Base-by-base conservation (phyloP, 2,329 filamentous ascomycete species). In the Neopestalotiopsis rosae region DNA sequence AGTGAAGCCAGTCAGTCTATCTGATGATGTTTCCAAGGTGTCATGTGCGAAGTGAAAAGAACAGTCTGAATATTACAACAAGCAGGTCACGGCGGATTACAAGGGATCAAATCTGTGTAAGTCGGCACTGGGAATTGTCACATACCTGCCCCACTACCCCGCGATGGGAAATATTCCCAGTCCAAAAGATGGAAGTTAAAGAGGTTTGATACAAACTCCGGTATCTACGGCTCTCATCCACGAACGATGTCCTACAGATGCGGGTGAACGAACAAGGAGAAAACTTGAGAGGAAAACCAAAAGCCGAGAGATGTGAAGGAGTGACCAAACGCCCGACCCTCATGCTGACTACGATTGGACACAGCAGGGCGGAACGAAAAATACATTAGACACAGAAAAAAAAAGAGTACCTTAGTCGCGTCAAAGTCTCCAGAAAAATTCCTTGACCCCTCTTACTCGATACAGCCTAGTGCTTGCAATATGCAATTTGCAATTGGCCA, bases 381-480 rank as follows among this genome's bases (percentile, higher is more conserved):
- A 45, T 38, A 28, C 24, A 28, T 28, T 28, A 38, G 34, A 38
- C 34, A 38, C 34, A 38, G 34, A 63, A 63, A 67, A 61, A 63
- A 69, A 30, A 38, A n/a, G 45, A 38, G 65, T 63, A 61, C 65
- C 10, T 66, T 56, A 49, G 28, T 34, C 63, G 65, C 56, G 65
- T 45, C 63, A n/a, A 52, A 30, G 56, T 42, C 56, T 56, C 52
- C 57, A 52, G 58, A 66, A 75, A 73, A 73, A 69, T 69, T 69
- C 68, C 32, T 67, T 65, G 74, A 72, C 78, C 79, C 77, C 77
- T 79, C 79, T 72, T 79, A 76, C 77, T 67, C 1, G 10, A 74
- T 75, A 38, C 34, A 61, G 76, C 49, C 71, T 75, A 75, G 65
- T 62, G 58, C 67, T 24, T 45, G 49, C 32, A 49, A 65, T 62